Evolutionary conservation across 257 asterid species (phyloP).

Genomic region (Vinca minor): DNA sequence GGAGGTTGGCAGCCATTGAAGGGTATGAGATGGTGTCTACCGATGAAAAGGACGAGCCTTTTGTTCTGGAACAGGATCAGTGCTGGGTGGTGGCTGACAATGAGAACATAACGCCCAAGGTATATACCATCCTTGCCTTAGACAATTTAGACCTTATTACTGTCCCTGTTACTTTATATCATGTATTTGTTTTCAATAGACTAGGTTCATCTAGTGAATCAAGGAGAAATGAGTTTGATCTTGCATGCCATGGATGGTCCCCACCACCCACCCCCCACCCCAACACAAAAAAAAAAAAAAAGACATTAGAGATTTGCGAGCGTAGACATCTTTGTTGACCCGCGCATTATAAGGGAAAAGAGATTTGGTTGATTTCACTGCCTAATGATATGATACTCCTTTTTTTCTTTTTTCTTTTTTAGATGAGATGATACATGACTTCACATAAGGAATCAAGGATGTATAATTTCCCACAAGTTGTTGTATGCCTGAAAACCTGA

Average conservation of each 20-base stretch:
- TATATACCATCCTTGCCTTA: constrained; percentile 13
- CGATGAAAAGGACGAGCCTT: constrained; percentile 59
- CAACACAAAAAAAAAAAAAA: too few species aligned
- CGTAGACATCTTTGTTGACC: too few species aligned
- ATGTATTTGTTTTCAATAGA: not conserved
- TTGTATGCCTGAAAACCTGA: not conserved
- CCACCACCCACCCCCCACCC: too few species aligned
- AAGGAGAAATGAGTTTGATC: not conserved
- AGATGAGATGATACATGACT: too few species aligned
- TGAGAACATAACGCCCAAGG: constrained; percentile 57
- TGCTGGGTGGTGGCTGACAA: constrained; percentile 92
- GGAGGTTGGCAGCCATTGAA: constrained; percentile 80
- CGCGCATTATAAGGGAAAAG: too few species aligned
- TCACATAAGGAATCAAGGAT: not conserved
- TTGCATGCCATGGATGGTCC: too few species aligned
- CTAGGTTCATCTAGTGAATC: not conserved
- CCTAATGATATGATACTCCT: too few species aligned
- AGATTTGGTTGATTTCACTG: too few species aligned
- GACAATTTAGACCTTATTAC: not conserved
- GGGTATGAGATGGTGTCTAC: constrained; percentile 78
- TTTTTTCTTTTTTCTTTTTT: too few species aligned
- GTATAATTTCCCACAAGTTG: not conserved
- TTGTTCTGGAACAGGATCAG: constrained; percentile 61
- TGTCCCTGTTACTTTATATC: not conserved
- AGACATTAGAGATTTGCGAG: too few species aligned